Percentiles rank a stretch among this genome's conserved stretches.
These are phyloP conservation scores for Carex myosuroides DNA, from an alignment of 176 grass and related monocot genomes.

Conservation along the genomic window DNA sequence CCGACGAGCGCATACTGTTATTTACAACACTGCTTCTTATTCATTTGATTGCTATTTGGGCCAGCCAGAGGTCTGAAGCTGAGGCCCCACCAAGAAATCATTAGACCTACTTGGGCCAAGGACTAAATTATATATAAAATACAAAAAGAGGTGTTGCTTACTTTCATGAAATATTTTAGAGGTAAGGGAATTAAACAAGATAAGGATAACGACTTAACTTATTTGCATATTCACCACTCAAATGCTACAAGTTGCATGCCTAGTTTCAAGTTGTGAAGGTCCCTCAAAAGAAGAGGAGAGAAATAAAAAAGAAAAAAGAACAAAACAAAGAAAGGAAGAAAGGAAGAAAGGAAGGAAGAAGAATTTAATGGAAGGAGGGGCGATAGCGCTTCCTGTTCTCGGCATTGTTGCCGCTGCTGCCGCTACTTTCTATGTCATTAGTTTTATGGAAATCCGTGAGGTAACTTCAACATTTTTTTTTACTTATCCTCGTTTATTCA, in stretches of 20 bases:
- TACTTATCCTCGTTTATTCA: neutral
- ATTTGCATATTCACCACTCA: neutral
- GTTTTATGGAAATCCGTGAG: slow-evolving; percentile 69
- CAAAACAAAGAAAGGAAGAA: too few relatives aligned
- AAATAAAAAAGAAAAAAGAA: neutral
- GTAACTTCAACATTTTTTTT: slow-evolving; percentile 6
- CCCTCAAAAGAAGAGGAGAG: neutral
- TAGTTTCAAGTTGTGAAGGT: neutral
- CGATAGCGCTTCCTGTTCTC: slow-evolving; percentile 44
- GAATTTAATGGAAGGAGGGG: slow-evolving; percentile 31
- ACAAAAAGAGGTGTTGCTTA: neutral
- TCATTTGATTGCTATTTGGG: neutral
- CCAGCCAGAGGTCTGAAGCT: neutral
- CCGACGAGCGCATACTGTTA: too few relatives aligned
- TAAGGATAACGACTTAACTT: neutral
- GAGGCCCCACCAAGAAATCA: neutral
- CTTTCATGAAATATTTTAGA: too few relatives aligned
- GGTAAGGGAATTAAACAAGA: neutral
- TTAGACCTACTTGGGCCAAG: neutral
- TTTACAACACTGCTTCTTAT: too few relatives aligned
- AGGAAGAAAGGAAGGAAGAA: neutral
- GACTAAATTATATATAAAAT: neutral
- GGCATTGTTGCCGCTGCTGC: slow-evolving; percentile 58
- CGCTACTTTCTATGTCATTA: slow-evolving; percentile 77
- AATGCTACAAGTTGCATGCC: neutral